Conservation (phyloP, 768 basidiomycete species). For the Mycena sanguinolenta region DNA sequence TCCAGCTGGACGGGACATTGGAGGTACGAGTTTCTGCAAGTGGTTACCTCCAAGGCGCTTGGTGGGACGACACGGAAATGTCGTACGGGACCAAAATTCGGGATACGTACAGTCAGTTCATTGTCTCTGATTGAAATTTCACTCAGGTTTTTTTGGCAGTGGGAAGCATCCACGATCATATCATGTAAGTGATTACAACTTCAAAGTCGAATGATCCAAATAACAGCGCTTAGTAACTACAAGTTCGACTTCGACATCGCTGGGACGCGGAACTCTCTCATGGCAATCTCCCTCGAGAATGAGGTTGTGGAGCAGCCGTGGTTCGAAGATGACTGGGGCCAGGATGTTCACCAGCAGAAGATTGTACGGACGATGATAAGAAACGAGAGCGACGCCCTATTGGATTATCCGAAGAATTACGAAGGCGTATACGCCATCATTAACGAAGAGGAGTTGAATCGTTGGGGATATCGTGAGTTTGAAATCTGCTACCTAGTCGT, state of each 20-base stretch:
- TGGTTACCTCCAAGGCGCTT: slow-evolving; percentile 77
- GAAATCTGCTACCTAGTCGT: neutral
- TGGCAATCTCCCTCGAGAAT: slow-evolving; percentile 62
- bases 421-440: slow-evolving; percentile 71
- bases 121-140: neutral
- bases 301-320: slow-evolving; percentile 68
- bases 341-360: slow-evolving; percentile 66
- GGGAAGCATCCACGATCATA: slow-evolving; percentile 78
- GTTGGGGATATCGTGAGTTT: slow-evolving; percentile 58
- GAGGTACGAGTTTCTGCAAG: slow-evolving; percentile 78
- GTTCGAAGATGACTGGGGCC: slow-evolving; percentile 74
- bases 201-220: neutral
- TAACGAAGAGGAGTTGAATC: slow-evolving; percentile 65
- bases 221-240: slow-evolving; percentile 30
- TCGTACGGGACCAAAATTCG: slow-evolving; percentile 69
- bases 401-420: slow-evolving; percentile 68
- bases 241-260: slow-evolving; percentile 77
- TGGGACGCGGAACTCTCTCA: slow-evolving; percentile 69
- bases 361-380: slow-evolving; percentile 61
- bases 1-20: slow-evolving; percentile 75
- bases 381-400: slow-evolving; percentile 63
- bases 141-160: slow-evolving; percentile 49
- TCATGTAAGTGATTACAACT: slow-evolving; percentile 50
- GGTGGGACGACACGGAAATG: slow-evolving; percentile 65
- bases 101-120: slow-evolving; percentile 66